These are phyloP conservation scores for Mortierella sp. DNA, from an alignment of 371 early-diverging fungal genomes.

Conservation along the genomic window DNA sequence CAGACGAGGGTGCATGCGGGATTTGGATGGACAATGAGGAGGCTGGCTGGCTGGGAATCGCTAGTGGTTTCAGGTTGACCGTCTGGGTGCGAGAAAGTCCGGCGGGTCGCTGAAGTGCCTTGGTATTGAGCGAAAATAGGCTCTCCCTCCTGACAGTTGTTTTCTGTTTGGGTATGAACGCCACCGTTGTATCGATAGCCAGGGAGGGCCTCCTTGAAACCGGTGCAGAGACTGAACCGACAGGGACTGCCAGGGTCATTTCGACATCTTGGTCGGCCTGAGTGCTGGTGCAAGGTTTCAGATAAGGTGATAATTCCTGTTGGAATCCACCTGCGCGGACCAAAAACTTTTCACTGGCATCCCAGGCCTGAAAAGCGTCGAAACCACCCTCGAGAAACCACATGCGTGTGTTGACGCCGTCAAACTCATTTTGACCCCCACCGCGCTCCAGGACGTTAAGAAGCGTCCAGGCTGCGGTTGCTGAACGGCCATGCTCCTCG, in stretches of 20 bases:
- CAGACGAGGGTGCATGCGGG: background rate
- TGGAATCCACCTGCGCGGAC: background rate
- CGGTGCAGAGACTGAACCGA: slow-evolving; percentile 1
- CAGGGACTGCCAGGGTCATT: slow-evolving; percentile 15
- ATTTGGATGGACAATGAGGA: background rate
- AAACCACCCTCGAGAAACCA: slow-evolving; percentile 68
- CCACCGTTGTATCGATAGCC: slow-evolving; percentile 29
- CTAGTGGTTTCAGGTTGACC: slow-evolving; percentile 23
- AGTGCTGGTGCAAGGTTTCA: background rate
- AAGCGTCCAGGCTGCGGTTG: slow-evolving; percentile 73
- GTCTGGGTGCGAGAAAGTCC: slow-evolving; percentile 17
- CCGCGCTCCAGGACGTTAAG: slow-evolving; percentile 66
- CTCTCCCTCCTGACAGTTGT: slow-evolving; percentile 27
- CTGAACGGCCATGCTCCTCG: slow-evolving; percentile 49
- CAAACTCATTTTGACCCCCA: slow-evolving; percentile 24
- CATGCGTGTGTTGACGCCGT: slow-evolving; percentile 39
- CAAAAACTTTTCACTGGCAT: slow-evolving; percentile 28
- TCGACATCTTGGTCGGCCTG: slow-evolving; percentile 15
- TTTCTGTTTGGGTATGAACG: slow-evolving; percentile 29
- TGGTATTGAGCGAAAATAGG: slow-evolving; percentile 23
- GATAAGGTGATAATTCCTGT: background rate
- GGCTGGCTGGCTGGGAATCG: slow-evolving; percentile 20
- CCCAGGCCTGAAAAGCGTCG: slow-evolving; percentile 59
- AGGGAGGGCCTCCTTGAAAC: slow-evolving; percentile 19
- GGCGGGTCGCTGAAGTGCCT: slow-evolving; percentile 25